phyloP scores from a whole-genome alignment of 768 basidiomycete genomes.

The Boletus insuetus region DNA sequence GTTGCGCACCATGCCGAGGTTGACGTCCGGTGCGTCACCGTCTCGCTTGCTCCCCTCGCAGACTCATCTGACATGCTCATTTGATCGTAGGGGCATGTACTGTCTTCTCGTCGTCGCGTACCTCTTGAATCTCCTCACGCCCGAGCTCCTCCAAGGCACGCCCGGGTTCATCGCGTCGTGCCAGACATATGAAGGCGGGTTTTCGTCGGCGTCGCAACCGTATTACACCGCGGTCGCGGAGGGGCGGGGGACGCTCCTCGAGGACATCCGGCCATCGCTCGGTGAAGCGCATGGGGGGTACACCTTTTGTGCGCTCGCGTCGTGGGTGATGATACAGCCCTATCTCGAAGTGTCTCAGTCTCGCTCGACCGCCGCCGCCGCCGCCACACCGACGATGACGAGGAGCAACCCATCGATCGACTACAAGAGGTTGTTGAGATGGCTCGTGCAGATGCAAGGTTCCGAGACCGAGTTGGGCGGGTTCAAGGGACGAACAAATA shows the following conservation, averaged over 20 bases:
- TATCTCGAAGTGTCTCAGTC: constrained; percentile 32
- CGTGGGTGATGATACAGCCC: constrained; percentile 75
- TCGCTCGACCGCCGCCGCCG: background rate
- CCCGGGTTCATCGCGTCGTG: constrained; percentile 82
- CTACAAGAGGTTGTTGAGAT: constrained; percentile 60
- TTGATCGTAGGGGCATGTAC: constrained; percentile 68
- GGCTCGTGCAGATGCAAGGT: constrained; percentile 88
- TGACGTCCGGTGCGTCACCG: constrained; percentile 73
- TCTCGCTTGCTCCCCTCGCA: background rate
- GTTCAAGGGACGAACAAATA: constrained; percentile 92
- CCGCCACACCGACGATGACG: background rate
- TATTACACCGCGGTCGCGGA: constrained; percentile 43
- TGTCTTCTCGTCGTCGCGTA: constrained; percentile 84
- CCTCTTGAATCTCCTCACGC: constrained; percentile 83
- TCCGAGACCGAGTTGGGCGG: constrained; percentile 81
- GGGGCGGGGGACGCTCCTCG: constrained; percentile 29
- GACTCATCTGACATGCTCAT: too few species aligned
- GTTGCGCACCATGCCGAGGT: constrained; percentile 88
- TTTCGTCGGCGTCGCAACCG: constrained; percentile 76
- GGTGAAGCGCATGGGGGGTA: constrained; percentile 99
- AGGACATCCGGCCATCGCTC: constrained; percentile 63
- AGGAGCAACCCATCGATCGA: constrained; percentile 46
- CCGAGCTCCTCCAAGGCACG: constrained; percentile 75
- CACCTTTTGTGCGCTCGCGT: constrained; percentile 88
- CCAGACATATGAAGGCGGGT: constrained; percentile 98